Evolutionary conservation across 768 basidiomycete genomes (phyloP), one percentile per base, ranked within the genome.

Genomic region (Pisolithus tinctorius): DNA sequence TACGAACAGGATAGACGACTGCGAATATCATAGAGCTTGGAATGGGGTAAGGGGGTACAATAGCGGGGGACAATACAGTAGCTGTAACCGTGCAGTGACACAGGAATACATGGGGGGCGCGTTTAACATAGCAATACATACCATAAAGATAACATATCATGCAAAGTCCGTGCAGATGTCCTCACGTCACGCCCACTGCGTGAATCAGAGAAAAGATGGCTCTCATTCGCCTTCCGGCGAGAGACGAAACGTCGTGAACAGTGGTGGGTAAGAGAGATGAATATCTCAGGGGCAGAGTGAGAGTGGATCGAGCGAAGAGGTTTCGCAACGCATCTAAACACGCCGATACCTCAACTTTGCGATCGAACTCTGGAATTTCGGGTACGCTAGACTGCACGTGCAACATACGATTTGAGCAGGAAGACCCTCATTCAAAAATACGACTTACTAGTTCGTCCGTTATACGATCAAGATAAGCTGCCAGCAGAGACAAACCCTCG

Each of bases 381-480:
- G 11, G 48, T 46, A 62, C 42, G 16, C 55, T 53, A 6, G 55
- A 50, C 44, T 47, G 60, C 34, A 56, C 57, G 64, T 64, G 48
- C 26, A 48, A 50, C 29, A 26, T 31, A 27, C 25, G 11, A 40
- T 62, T 37, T 63, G 42, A 4, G n/a, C 17, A 2, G 13, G 29
- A 46, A 29, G 27, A 29, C 13, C 20, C 25, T 39, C 27, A 4
- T 4, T 25, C 1, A 17, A 36, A 23, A 13, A 41, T 7, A 14
- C 27, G 14, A 43, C 67, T 45, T 47, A 59, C 66, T n/a, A 67
- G 52, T 9, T 57, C 54, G 4, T 62, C 58, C 2, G 67, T 55
- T 6, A 62, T 63, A 60, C 58, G 62, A 10, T 67, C 66, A 25
- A 67, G 63, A 36, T 67, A 63, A 11, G 56, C 57, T 7, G 47